Evolutionary conservation across 78 protist genomes (phyloP).

Genomic region (Dictyostelium intermedium): DNA sequence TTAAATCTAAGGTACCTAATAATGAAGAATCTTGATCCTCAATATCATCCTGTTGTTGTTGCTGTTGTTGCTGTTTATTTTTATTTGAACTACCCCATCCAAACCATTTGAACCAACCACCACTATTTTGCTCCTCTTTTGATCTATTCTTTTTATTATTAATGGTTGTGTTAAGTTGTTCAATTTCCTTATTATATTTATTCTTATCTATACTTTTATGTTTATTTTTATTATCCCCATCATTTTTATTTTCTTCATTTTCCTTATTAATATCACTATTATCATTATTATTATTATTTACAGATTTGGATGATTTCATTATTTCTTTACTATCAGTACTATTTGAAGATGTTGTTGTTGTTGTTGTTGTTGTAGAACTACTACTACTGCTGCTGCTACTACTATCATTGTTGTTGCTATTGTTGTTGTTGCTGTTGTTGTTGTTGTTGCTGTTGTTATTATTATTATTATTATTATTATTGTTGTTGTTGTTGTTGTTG

Average conservation of each 20-base stretch:
- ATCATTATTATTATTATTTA: background rate
- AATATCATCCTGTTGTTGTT: background rate
- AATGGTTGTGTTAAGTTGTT: background rate
- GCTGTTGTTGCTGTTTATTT: background rate
- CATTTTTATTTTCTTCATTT: background rate
- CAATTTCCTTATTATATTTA: no score
- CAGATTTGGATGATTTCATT: background rate
- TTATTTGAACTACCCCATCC: conserved; percentile 40
- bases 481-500: no score
- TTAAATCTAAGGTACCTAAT: conserved; percentile 23
- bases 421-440: background rate
- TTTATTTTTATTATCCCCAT: background rate
- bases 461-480: background rate
- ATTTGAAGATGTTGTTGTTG: background rate
- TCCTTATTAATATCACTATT: background rate
- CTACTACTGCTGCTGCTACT: background rate
- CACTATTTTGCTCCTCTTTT: background rate
- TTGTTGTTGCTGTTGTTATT: background rate
- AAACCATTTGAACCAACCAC: conserved; percentile 66
- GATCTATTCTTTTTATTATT: background rate
- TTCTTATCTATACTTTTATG: background rate
- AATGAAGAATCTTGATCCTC: background rate
- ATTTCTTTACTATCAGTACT: background rate
- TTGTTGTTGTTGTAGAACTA: background rate
- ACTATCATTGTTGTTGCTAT: background rate